Evolutionary conservation across 2,329 filamentous ascomycete species (phyloP).

Genomic region (Ceratocystis eucalypticola): DNA sequence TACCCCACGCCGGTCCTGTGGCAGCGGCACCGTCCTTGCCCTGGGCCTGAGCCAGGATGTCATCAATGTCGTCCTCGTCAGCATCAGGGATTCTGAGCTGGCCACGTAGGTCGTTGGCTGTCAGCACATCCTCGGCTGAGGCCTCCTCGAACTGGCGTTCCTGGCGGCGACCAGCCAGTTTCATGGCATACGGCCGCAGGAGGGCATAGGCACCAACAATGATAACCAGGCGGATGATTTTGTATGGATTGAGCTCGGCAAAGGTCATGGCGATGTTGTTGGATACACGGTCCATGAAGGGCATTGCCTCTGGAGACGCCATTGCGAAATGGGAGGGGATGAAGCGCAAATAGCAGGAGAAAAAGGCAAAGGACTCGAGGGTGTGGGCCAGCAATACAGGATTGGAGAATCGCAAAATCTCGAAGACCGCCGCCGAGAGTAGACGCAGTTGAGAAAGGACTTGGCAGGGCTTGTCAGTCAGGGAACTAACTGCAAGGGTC

Average conservation of each 20-base stretch:
- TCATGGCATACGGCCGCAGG: slow-evolving; percentile 60
- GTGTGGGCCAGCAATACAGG: background rate
- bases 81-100: slow-evolving; percentile 40
- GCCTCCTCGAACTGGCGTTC: slow-evolving; percentile 51
- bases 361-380: background rate
- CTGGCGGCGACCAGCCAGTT: slow-evolving; percentile 49
- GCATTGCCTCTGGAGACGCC: slow-evolving; percentile 10
- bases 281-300: slow-evolving; percentile 17
- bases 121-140: slow-evolving; percentile 42
- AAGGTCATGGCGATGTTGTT: slow-evolving; percentile 40
- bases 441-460: background rate
- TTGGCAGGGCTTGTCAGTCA: background rate
- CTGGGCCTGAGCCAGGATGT: slow-evolving; percentile 9
- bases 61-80: slow-evolving; percentile 31
- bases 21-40: slow-evolving; percentile 4
- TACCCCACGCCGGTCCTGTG: slow-evolving; percentile 19
- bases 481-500: background rate
- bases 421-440: background rate
- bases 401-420: background rate
- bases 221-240: slow-evolving; percentile 55
- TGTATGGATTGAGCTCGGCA: slow-evolving; percentile 36
- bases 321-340: slow-evolving; percentile 1
- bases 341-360: background rate
- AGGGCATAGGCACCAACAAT: slow-evolving; percentile 62
- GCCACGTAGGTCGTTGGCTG: slow-evolving; percentile 51